Percentiles rank a stretch among this genome's conserved stretches.
phyloP scores from a whole-genome alignment of 352 stramenopile species.

The Pythium aquatile region DNA sequence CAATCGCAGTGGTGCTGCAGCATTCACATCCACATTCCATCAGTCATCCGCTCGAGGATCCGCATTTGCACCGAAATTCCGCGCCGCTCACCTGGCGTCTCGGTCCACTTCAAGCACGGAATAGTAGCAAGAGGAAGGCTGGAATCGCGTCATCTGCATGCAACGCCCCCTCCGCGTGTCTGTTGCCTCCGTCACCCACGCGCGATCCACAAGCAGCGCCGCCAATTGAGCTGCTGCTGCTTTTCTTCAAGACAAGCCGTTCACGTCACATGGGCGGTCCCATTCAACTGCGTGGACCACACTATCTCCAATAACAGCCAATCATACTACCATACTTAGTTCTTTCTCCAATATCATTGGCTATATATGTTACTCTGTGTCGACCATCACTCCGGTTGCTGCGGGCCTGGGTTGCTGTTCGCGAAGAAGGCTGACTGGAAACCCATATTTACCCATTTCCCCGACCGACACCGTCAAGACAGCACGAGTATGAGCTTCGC shows the following conservation, averaged over 20 bases:
- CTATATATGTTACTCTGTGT: constrained; percentile 1
- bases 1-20: constrained; percentile 89
- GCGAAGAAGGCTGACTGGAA: constrained; percentile 6
- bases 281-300: constrained; percentile 10
- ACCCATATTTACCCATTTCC: constrained; percentile 9
- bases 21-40: not conserved
- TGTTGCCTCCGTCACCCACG: not conserved
- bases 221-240: not conserved
- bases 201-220: not conserved
- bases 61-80: not conserved
- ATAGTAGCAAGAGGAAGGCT: constrained; percentile 55
- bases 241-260: constrained; percentile 16
- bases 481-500: constrained; percentile 55
- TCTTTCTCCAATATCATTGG: constrained; percentile 9
- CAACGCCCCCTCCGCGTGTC: not conserved
- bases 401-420: not conserved
- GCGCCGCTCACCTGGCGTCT: constrained; percentile 43
- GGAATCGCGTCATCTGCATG: constrained; percentile 17
- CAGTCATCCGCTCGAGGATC: not conserved
- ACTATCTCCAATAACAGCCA: constrained; percentile 13
- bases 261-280: constrained; percentile 24
- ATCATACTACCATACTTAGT: not conserved
- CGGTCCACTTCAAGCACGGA: constrained; percentile 59
- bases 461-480: not conserved
- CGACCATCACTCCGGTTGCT: constrained; percentile 22